phyloP scores from a whole-genome alignment of 2,329 filamentous ascomycete genomes.

The Exserohilum rostratum region DNA sequence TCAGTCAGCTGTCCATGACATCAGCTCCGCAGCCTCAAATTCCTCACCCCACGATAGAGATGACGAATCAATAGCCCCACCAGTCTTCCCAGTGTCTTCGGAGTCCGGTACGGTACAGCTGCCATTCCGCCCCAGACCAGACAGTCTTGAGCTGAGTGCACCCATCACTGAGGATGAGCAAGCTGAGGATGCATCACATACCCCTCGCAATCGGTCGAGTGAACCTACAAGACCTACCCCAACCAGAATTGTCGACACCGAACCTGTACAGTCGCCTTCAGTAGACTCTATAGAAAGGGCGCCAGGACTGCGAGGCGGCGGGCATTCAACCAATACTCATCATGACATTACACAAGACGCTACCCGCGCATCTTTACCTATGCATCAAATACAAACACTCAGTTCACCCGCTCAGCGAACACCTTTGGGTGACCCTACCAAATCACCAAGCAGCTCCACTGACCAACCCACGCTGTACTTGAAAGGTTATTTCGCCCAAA shows the following conservation, averaged over 20 bases:
- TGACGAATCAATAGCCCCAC: neutral
- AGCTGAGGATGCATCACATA: slow-evolving; percentile 10
- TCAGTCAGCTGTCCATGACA: neutral
- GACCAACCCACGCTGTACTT: slow-evolving; percentile 2
- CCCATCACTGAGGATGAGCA: slow-evolving; percentile 8
- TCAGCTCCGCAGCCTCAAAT: neutral
- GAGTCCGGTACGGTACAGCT: slow-evolving; percentile 21
- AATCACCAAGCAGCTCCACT: neutral
- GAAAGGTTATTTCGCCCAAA: slow-evolving; percentile 14
- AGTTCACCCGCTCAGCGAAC: slow-evolving; percentile 16
- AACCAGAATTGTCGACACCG: slow-evolving; percentile 12
- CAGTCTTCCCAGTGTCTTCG: slow-evolving; percentile 11
- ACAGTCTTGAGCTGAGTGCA: neutral
- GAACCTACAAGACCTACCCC: slow-evolving; percentile 10
- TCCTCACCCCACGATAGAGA: slow-evolving; percentile 6
- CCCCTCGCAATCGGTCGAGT: slow-evolving; percentile 13
- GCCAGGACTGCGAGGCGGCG: slow-evolving; percentile 24
- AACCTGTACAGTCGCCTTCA: slow-evolving; percentile 3
- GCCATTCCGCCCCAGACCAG: slow-evolving; percentile 28
- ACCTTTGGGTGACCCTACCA: slow-evolving; percentile 1
- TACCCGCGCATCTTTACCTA: slow-evolving; percentile 19
- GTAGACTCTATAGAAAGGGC: slow-evolving; percentile 16
- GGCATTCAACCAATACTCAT: slow-evolving; percentile 4
- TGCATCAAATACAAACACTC: slow-evolving; percentile 23
- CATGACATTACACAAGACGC: slow-evolving; percentile 13